These are phyloP conservation scores for Leishmania guyanensis DNA, from an alignment of 208 protist species.

Conservation along the genomic window DNA sequence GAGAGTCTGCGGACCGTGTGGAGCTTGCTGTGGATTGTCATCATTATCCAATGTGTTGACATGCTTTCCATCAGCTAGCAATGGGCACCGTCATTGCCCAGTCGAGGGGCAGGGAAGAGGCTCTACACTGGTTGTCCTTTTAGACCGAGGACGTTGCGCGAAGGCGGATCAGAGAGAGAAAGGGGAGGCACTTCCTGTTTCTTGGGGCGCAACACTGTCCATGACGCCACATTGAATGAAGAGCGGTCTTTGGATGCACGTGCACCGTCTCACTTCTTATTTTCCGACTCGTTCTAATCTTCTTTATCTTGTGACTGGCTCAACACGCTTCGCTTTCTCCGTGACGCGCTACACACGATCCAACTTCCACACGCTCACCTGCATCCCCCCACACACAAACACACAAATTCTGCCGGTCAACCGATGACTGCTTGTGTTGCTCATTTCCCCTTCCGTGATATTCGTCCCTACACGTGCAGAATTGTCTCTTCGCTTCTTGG, in stretches of 20 bases:
- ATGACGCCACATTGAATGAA: neutral
- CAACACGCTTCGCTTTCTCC: constrained; percentile 2
- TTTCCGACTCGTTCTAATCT: constrained; percentile 5
- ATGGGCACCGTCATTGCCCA: neutral
- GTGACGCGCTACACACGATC: neutral
- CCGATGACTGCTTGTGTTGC: too few relatives aligned
- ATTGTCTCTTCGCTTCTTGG: neutral
- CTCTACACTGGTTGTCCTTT: neutral
- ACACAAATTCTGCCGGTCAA: neutral
- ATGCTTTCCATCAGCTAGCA: constrained; percentile 1
- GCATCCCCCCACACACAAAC: neutral
- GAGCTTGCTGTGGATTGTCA: constrained; percentile 1
- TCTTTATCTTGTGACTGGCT: neutral
- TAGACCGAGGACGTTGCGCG: neutral
- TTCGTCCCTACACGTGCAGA: neutral
- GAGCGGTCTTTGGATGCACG: neutral
- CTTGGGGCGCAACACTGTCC: too few relatives aligned
- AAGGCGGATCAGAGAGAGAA: neutral
- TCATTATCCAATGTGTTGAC: neutral
- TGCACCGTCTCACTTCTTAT: neutral
- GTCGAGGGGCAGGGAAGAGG: neutral
- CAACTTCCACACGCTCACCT: neutral
- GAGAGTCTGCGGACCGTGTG: neutral
- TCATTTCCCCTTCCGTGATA: neutral
- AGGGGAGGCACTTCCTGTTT: neutral